A percentile compares a stretch with the other conserved stretches of the same genome.
These are phyloP conservation scores for Debaryomycetaceae sp. DNA, from an alignment of 1,139 yeast genomes.

Conservation along the genomic window DNA sequence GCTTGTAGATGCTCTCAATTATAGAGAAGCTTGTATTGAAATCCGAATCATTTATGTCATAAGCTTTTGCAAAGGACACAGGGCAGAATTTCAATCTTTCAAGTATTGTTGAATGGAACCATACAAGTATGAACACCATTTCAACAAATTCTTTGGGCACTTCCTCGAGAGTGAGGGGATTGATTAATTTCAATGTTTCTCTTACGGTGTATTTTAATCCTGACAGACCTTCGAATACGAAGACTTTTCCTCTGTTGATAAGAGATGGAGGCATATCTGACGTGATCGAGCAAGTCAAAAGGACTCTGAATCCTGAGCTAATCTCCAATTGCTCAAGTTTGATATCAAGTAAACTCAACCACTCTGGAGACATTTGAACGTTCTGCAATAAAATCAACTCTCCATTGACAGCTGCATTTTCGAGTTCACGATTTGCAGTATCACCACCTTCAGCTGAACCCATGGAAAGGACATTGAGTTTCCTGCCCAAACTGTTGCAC, in stretches of 20 bases:
- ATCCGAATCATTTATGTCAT: conserved; percentile 78
- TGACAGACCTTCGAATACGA: conserved; percentile 59
- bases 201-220: conserved; percentile 52
- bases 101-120: conserved; percentile 66
- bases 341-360: conserved; percentile 58
- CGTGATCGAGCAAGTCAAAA: conserved; percentile 56
- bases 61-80: conserved; percentile 54
- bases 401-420: conserved; percentile 42
- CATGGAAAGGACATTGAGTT: conserved; percentile 55
- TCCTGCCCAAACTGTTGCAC: conserved; percentile 24
- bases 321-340: conserved; percentile 25
- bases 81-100: conserved; percentile 63
- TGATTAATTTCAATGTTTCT: conserved; percentile 36
- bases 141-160: conserved; percentile 46
- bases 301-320: conserved; percentile 41
- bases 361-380: conserved; percentile 63
- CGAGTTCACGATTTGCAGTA: conserved; percentile 54
- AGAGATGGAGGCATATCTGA: conserved; percentile 52
- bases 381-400: conserved; percentile 77
- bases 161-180: conserved; percentile 13
- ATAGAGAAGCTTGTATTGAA: conserved; percentile 49
- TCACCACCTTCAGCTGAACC: conserved; percentile 71
- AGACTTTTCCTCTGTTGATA: conserved; percentile 47
- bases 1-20: conserved; percentile 37
- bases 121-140: conserved; percentile 53